phyloP scores from a whole-genome alignment of 129 eudicot genomes.

The Flaveria ramosissima region DNA sequence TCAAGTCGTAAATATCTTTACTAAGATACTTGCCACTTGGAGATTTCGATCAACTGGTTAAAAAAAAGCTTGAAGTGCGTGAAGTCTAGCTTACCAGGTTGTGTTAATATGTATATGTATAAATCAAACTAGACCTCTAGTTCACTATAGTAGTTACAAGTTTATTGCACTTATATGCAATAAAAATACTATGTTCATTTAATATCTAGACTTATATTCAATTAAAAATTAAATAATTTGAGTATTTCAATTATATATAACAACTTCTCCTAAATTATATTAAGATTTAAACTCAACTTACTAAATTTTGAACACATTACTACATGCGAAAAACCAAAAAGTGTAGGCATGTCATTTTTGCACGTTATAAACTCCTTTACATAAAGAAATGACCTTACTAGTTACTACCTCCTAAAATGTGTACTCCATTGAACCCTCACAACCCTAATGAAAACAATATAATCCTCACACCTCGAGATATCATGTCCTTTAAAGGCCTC shows the following conservation, averaged over 20 bases:
- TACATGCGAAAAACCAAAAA: neutral
- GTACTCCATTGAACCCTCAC: slow-evolving; percentile 13
- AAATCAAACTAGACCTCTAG: no score
- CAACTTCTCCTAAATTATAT: neutral
- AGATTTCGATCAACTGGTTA: no score
- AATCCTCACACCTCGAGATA: neutral
- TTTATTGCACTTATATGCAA: no score
- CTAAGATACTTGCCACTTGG: no score
- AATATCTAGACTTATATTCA: no score
- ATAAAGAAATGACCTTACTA: slow-evolving; percentile 14
- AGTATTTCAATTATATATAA: neutral
- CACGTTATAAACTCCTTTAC: slow-evolving; percentile 15
- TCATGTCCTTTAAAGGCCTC: neutral
- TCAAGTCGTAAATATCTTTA: no score
- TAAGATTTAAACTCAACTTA: neutral
- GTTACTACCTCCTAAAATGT: neutral
- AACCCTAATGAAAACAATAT: neutral
- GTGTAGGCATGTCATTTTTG: neutral
- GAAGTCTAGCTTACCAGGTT: no score
- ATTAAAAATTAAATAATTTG: no score
- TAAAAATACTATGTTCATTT: no score
- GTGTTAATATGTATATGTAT: no score
- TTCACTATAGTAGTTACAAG: no score
- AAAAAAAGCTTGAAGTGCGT: no score
- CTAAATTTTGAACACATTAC: slow-evolving; percentile 8